Evolutionary conservation across 139 green algal species (phyloP).

Genomic region (Tetradesmus obliquus): DNA sequence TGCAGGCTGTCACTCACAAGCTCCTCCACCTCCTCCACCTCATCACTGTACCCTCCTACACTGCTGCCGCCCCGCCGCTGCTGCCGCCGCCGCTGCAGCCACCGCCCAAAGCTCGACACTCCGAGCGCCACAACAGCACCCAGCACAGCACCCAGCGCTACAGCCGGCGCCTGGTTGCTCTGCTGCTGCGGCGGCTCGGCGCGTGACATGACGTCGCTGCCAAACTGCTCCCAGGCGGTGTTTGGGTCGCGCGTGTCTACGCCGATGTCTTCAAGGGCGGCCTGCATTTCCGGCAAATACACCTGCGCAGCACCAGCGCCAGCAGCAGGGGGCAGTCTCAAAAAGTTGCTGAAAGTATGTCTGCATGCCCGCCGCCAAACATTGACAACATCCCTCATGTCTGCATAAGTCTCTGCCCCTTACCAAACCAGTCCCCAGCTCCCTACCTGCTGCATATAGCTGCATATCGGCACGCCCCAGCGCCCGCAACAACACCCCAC

Average conservation of each 20-base stretch:
- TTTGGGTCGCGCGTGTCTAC: constrained; percentile 4
- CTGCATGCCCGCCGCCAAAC: neutral
- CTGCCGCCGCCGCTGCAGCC: constrained; percentile 28
- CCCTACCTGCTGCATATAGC: neutral
- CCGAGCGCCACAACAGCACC: constrained; percentile 8
- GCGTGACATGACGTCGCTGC: neutral
- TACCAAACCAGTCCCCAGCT: neutral
- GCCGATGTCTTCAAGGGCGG: neutral
- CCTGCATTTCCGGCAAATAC: constrained; percentile 8
- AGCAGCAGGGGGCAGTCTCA: neutral
- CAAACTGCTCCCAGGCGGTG: constrained; percentile 24
- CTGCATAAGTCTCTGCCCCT: neutral
- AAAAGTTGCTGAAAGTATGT: neutral
- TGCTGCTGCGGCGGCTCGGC: neutral
- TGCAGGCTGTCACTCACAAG: constrained; percentile 7
- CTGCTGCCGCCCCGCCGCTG: neutral
- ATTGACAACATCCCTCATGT: neutral
- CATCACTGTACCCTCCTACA: neutral
- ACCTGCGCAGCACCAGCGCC: constrained; percentile 1
- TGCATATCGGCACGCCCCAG: neutral
- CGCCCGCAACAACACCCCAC: neutral
- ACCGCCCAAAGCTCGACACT: neutral
- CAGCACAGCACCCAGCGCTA: neutral
- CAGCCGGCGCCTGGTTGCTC: neutral
- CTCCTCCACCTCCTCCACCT: neutral